Base-by-base conservation (phyloP, 257 asterid species). In the Nicotiana paniculata region DNA sequence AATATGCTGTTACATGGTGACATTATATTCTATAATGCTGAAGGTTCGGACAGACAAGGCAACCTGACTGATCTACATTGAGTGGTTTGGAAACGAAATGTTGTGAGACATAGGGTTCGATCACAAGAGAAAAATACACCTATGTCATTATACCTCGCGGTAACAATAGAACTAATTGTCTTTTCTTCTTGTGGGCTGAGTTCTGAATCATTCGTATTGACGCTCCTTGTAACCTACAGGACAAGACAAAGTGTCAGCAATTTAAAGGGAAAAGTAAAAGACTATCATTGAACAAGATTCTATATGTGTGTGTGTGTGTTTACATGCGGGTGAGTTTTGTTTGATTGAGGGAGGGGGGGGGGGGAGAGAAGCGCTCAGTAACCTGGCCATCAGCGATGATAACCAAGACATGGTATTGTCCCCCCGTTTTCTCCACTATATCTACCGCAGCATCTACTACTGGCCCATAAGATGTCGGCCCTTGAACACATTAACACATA, bases 311-410 rank as follows among this genome's bases (percentile, higher is more conserved):
- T 15, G 9, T 43, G n/a, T 15, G 35, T 62, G 7, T 39, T 7
- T 6, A 39, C 16, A 53, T n/a, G 51, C 10, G 26, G 8, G 43
- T n/a, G 68, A 3, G 65, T 69, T 18, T 39, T 69, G 32, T 69
- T 37, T n/a, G 33, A 39, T n/a, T 39, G 46, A 21, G 0, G n/a
- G 35, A n/a, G 37, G 59, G 48, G 65, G 8, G 46, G 10, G 46
- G 12, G 78, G 24, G 24, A 21, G 24, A 33, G 86, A 65, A 77
- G 81, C 7, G 66, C 12, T 43, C 48, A 72, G 26, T 33, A 74
- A 93, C 97, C 96, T 92, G 98, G 85, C 98, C 98, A 82, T 93
- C 98, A 76, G 98, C 98, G 35, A 93, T 89, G 85, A 93, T 92
- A 81, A 93, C 96, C 88, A 93, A 87, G 43, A 93, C 96, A 87